Conservation (phyloP, 805 yeast genomes). For the Candida boleticola region DNA sequence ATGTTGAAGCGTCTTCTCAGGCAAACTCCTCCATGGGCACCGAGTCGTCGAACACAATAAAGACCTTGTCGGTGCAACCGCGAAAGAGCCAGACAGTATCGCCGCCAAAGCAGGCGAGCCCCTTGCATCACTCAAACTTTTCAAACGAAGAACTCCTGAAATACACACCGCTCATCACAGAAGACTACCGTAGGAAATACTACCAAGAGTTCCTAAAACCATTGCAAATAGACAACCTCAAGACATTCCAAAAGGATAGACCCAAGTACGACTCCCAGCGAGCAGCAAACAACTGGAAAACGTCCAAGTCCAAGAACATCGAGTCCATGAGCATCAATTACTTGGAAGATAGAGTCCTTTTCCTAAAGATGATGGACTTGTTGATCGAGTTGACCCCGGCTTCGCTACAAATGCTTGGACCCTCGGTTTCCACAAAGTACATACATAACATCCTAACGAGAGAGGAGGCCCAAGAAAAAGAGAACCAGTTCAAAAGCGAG, state of each 20-base stretch:
- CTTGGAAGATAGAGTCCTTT: constrained; percentile 26
- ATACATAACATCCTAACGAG: constrained; percentile 13
- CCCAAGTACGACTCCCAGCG: constrained; percentile 19
- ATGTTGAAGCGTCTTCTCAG: constrained; percentile 21
- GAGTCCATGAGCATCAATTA: constrained; percentile 19
- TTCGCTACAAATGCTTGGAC: constrained; percentile 17
- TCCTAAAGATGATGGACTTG: constrained; percentile 31
- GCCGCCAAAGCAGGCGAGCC: constrained; percentile 1
- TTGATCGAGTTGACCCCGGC: constrained; percentile 32
- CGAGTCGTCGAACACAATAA: background rate
- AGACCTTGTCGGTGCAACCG: background rate
- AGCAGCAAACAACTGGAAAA: constrained; percentile 28
- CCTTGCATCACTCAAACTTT: constrained; percentile 3
- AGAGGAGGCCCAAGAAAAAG: constrained; percentile 18
- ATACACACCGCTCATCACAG: constrained; percentile 11
- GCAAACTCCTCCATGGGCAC: constrained; percentile 7
- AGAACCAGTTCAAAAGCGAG: constrained; percentile 9
- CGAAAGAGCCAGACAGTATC: background rate
- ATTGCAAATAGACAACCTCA: constrained; percentile 31
- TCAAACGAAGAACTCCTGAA: constrained; percentile 9
- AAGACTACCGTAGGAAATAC: constrained; percentile 18
- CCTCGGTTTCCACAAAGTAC: background rate
- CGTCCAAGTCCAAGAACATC: constrained; percentile 15
- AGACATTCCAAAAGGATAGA: constrained; percentile 23
- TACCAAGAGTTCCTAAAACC: constrained; percentile 35